A percentile compares a stretch with the other conserved stretches of the same genome.
Evolutionary conservation across 345 rosid genomes (phyloP).

Genomic region (Leavenworthia alabamica): DNA sequence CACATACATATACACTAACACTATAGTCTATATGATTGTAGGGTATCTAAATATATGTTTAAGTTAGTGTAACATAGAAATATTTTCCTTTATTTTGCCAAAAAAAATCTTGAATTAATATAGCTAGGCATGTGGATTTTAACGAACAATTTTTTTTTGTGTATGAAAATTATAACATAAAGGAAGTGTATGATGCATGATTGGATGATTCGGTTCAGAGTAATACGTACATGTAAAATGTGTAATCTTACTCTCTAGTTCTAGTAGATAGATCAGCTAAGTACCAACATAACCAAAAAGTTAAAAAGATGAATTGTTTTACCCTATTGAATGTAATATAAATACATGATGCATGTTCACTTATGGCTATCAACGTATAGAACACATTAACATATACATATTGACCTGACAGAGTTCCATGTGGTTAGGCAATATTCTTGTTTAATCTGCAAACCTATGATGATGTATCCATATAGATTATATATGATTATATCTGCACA

Average conservation of each 20-base stretch:
- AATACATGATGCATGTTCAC: neutral
- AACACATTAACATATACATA: neutral
- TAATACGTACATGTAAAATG: neutral
- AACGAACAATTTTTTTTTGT: too few species aligned
- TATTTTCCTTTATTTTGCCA: neutral
- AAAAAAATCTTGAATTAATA: neutral
- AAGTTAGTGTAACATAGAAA: neutral
- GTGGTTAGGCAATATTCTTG: conserved; percentile 1
- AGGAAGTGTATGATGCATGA: neutral
- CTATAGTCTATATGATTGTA: neutral
- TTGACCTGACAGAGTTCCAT: neutral
- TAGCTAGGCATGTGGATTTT: neutral
- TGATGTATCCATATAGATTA: neutral
- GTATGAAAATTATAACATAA: too few species aligned
- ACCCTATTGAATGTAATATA: neutral
- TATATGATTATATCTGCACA: neutral
- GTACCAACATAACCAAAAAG: neutral
- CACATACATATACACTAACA: neutral
- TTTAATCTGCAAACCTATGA: neutral
- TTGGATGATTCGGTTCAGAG: too few species aligned
- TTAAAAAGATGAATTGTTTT: neutral
- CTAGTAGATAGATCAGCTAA: neutral
- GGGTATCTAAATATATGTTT: neutral
- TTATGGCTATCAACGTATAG: neutral
- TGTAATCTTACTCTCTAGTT: neutral